Evolutionary conservation across 371 early-diverging fungal species (phyloP), one percentile per base, ranked within the genome.

Genomic region (Apophysomyces trapeziformis): DNA sequence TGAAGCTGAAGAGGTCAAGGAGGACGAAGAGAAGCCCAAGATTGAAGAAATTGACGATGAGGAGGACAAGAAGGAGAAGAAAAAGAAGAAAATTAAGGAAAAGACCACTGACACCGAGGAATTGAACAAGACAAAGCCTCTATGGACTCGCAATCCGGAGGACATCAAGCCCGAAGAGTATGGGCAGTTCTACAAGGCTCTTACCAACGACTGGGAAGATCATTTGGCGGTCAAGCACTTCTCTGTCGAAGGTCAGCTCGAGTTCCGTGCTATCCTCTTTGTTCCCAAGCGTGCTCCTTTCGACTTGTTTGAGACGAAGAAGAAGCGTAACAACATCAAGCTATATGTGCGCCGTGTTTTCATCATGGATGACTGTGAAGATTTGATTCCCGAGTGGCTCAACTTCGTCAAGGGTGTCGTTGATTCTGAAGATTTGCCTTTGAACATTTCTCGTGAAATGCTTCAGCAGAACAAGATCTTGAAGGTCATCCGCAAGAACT

Each of bases 361-460:
- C 81, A 92, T 96, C 75, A 94, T 93, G 72, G 95, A 93, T 68
- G 94, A 94, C 69, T 82, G 92, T 65, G 78, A 77, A 7, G 88
- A 87, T 58, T 80, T 88, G 74, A 80, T 86, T 71, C 93, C 85
- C 60, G 84, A 78, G 69, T 92, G 75, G 78, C 78, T 85, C 69
- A 74, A 71, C 72, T 87, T 87, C 61, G 68, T 84, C 72, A 89
- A 87, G 79, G 95, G 94, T 68, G 85, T 94, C 56, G 89, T 96
- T 47, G 91, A 93, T 71, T 88, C 90, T 58, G 92, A 92, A 63
- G 95, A 96, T 74, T 78, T 96, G 64, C 94, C 96, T 41, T 84
- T 96, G 65, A 94, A 93, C 81, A 91, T 96, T 57, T 94, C 94
- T 39, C 89, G 96, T 79, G 96, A 96, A 71, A 90, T 90, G 67